phyloP scores from a whole-genome alignment of 768 basidiomycete genomes.

The Hortiboletus campestris region DNA sequence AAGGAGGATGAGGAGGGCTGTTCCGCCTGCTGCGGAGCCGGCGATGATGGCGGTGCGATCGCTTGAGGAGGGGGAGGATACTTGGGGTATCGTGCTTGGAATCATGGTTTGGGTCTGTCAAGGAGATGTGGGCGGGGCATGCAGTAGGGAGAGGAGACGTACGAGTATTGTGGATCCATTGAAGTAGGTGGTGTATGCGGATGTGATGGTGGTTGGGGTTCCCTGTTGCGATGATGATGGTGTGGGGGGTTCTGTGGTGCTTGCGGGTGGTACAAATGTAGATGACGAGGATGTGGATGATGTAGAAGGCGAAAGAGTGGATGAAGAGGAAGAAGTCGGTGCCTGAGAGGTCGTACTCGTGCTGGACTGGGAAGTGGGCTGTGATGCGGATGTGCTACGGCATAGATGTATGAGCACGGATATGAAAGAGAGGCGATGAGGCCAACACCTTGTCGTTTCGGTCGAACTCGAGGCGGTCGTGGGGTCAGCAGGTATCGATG shows the following conservation, averaged over 20 bases:
- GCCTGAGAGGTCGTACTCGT: neutral
- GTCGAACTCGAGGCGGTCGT: conserved; percentile 1
- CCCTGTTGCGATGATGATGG: conserved; percentile 7
- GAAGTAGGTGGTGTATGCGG: conserved; percentile 18
- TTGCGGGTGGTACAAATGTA: neutral
- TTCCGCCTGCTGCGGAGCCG: conserved; percentile 39
- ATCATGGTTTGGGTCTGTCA: conserved; percentile 13
- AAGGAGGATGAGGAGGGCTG: conserved; percentile 35
- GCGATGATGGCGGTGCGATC: conserved; percentile 42
- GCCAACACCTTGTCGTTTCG: conserved; percentile 15
- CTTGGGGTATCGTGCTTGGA: conserved; percentile 20
- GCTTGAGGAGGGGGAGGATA: neutral
- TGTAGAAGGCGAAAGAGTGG: neutral
- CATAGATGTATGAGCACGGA: neutral
- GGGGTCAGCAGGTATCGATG: no score
- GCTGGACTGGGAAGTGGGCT: neutral
- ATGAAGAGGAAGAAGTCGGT: conserved; percentile 3
- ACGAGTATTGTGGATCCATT: conserved; percentile 17
- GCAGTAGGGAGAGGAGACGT: neutral
- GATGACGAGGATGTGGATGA: neutral
- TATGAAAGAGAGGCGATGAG: neutral
- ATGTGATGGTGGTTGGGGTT: conserved; percentile 17
- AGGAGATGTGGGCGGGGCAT: neutral
- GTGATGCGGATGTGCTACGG: conserved; percentile 6
- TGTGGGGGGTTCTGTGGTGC: neutral